Base-by-base conservation (phyloP, 306 rosid species). In the Amphicarpaea edgeworthii region DNA sequence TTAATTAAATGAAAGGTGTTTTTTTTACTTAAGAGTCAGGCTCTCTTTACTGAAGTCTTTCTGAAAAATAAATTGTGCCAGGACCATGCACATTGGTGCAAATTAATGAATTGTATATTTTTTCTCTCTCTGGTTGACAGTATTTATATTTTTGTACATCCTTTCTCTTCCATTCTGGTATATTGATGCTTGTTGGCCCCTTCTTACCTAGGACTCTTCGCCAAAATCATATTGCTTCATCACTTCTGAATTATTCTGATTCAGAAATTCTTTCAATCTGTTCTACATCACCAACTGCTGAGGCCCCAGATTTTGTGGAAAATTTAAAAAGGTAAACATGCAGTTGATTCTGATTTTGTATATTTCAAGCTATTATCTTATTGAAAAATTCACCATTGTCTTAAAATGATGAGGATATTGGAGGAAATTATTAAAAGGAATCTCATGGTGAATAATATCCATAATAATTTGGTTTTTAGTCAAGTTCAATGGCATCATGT, bases 211-310 rank as follows among this genome's bases (percentile, higher is more conserved):
- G 98, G 98, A 86, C 87, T 24, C 41, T 23, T 7, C 53, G 61
- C 21, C 89, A 84, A 43, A 73, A 23, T 16, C 43, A 6, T 12
- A 72, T 64, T 78, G 89, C 96, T 71, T 65, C 58, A 73, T 59
- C 65, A 30, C 82, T 85, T 46, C 80, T 53, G 78, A 23, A 23
- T 23, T 82, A 32, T 73, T 82, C 95, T n/a, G 98, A 94, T 87
- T 61, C 84, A 0, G 88, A 92, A 81, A 85, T 94, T 83, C 95
- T 94, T 64, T 83, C 76, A 40, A 63, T 30, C 0, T 92, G 98
- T 64, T 92, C 98, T 55, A 88, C 97, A 73, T 94, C 98, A 34
- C 98, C 98, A 65, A 79, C 84, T 63, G 92, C 90, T 1, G 97
- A 92, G 85, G 91, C 59, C 73, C 92, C 96, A 53, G 93, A 92